A percentile compares a stretch with the other conserved stretches of the same genome.
Evolutionary conservation across 129 eudicot genomes (phyloP).

Genomic region (Flaveria ramosissima): DNA sequence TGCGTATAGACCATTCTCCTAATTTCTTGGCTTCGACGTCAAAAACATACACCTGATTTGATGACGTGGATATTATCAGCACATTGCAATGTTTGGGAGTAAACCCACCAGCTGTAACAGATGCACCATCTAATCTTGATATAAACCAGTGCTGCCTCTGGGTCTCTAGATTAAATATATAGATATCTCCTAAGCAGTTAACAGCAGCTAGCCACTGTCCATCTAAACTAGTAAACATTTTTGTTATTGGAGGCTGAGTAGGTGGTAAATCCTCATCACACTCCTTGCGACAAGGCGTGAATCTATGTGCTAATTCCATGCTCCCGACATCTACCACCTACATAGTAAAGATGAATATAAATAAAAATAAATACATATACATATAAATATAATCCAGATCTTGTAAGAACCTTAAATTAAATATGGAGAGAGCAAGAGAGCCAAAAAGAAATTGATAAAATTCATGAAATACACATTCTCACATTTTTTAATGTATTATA

Average conservation of each 20-base stretch:
- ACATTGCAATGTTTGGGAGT: constrained; percentile 76
- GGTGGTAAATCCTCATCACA: constrained; percentile 56
- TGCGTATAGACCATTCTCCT: constrained; percentile 82
- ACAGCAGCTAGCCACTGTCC: constrained; percentile 98
- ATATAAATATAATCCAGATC: background rate
- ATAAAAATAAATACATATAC: background rate
- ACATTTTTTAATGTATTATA: background rate
- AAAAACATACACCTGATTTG: constrained; percentile 82
- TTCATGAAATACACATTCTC: background rate
- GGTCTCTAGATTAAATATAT: constrained; percentile 78
- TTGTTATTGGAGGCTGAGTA: constrained; percentile 84
- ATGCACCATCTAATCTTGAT: constrained; percentile 87
- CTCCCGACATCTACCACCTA: constrained; percentile 76
- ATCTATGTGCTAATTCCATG: constrained; percentile 48
- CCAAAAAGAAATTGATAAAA: constrained; percentile 8
- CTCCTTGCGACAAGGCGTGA: constrained; percentile 68
- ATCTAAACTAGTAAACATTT: constrained; percentile 79
- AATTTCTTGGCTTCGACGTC: constrained; percentile 93
- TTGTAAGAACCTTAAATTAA: background rate
- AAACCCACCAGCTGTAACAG: constrained; percentile 91
- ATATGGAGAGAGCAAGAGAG: background rate
- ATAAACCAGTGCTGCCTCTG: constrained; percentile 97
- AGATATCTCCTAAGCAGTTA: constrained; percentile 90
- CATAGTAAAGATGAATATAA: background rate
- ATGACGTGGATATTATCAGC: constrained; percentile 76